A percentile compares a stretch with the other conserved stretches of the same genome.
Conservation (phyloP, 306 rosid genomes). For the Glycine tomentella region DNA sequence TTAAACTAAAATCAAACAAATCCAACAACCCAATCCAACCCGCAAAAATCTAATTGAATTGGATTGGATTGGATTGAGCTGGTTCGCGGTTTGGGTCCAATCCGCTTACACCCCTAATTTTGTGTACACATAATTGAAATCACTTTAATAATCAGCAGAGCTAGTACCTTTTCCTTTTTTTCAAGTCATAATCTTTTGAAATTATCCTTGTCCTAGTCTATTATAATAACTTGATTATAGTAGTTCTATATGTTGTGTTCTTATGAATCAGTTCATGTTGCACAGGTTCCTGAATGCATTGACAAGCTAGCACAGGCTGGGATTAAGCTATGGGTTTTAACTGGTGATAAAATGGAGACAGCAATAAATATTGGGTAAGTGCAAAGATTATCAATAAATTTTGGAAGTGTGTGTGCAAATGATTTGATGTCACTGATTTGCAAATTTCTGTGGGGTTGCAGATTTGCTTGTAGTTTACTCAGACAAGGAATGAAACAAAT, state of each 20-base stretch:
- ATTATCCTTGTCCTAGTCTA: slow-evolving; percentile 9
- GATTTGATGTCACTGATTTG: slow-evolving; percentile 27
- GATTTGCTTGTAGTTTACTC: slow-evolving; percentile 96
- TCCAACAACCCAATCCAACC: no score
- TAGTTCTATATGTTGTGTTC: slow-evolving; percentile 26
- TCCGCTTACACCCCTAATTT: no score
- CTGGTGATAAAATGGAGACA: slow-evolving; percentile 99
- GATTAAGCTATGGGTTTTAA: slow-evolving; percentile 97
- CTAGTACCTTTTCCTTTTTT: slow-evolving; percentile 3
- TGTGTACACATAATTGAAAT: background rate
- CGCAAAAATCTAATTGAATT: no score
- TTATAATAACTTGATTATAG: slow-evolving; percentile 1
- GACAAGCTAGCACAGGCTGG: slow-evolving; percentile 99
- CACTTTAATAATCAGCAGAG: slow-evolving; percentile 16
- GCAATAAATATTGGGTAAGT: slow-evolving; percentile 95
- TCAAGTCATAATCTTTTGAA: background rate
- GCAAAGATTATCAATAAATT: slow-evolving; percentile 22
- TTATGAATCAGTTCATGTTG: slow-evolving; percentile 44
- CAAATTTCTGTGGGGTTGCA: slow-evolving; percentile 44
- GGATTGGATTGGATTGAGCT: no score
- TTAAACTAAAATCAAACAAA: no score
- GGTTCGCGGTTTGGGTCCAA: no score
- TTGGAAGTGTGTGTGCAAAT: slow-evolving; percentile 18
- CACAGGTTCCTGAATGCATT: slow-evolving; percentile 96
- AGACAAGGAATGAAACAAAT: slow-evolving; percentile 97